Evolutionary conservation across 768 basidiomycete species (phyloP), one percentile per base, ranked within the genome.

Genomic region (Agrocybe pediades): DNA sequence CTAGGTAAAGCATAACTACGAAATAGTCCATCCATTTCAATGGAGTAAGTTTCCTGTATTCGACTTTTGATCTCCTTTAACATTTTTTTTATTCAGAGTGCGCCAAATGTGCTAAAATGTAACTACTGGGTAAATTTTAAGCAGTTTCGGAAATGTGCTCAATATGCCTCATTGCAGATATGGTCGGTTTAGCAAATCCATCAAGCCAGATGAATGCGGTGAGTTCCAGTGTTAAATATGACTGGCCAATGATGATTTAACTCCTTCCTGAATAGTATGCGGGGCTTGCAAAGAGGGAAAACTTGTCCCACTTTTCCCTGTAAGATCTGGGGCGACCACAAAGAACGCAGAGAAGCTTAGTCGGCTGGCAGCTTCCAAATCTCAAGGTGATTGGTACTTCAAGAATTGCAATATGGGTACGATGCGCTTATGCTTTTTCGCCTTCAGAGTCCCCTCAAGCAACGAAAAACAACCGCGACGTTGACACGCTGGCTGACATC

Each of bases 11-110:
- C 90, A 92, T 55, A 74, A 82, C 65, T 92, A 92, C 61, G 87
- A 89, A 53, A 91, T 92, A 56, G 76, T 75, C 19, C 85, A 88
- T 70, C 82, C 83, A 19, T 92, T 75, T 59, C 73, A 85, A 63
- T 92, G 90, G 90, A 74, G 89, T 90, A 58, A 68, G 86, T 72
- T 27, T 16, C n/a, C n/a, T n/a, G n/a, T n/a, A n/a, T n/a, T n/a
- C n/a, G n/a, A n/a, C n/a, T n/a, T 20, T 43, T 48, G 26, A 20
- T 13, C 51, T 16, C 15, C 30, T 23, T 49, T 11, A n/a, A 5
- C 29, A 36, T 36, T 36, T 41, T 60, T 46, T 26, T 52, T 48
- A 36, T 40, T 2, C 19, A 89, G 88, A 83, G 67, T 91, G 89
- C 59, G 69, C 76, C 27, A 71, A 79, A 40, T 91, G 90, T 56